Conservation (phyloP, 257 asterid genomes). For the Salvia miltiorrhiza region DNA sequence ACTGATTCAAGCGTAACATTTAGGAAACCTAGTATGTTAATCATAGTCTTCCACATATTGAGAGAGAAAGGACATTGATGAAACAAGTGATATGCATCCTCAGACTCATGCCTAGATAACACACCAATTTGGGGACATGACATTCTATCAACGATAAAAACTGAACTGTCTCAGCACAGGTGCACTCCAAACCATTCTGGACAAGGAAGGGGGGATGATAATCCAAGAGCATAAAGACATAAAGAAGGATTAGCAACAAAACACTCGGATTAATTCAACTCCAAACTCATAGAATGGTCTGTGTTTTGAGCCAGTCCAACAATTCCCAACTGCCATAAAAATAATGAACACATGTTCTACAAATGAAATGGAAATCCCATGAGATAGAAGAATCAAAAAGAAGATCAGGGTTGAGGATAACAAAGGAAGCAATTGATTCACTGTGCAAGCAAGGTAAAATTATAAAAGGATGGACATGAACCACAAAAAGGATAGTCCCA, state of each 20-base stretch:
- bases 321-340: neutral
- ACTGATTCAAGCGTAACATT: neutral
- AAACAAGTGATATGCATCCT: neutral
- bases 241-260: no score
- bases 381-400: neutral
- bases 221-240: neutral
- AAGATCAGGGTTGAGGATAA: neutral
- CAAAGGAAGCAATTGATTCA: neutral
- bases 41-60: neutral
- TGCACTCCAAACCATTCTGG: neutral
- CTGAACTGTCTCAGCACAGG: neutral
- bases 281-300: neutral
- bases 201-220: neutral
- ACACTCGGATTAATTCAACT: neutral
- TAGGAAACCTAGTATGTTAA: neutral
- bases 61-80: neutral
- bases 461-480: neutral
- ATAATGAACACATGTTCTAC: neutral
- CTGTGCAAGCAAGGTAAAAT: neutral
- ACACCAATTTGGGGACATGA: neutral
- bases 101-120: neutral
- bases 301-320: neutral
- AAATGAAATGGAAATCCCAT: neutral
- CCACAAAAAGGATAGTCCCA: no score
- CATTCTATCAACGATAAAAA: neutral